Evolutionary conservation across 2,329 filamentous ascomycete genomes (phyloP), one percentile per base, ranked within the genome.

Genomic region (Colletotrichum filicis): DNA sequence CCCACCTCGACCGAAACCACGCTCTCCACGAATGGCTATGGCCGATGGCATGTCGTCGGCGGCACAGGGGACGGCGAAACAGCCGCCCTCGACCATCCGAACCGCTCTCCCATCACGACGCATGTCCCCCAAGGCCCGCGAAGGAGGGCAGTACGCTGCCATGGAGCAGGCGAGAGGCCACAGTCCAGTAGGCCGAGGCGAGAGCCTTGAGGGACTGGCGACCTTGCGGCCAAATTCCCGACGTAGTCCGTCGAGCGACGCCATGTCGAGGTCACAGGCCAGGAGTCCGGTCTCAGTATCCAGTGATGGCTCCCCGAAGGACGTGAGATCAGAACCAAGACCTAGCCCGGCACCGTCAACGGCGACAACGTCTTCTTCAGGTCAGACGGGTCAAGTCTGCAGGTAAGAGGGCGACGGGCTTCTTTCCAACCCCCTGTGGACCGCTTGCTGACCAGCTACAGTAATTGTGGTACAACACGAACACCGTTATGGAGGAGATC

Each of bases 401-500:
- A 94, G 92, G 92, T 93, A 84, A 59, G 57, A 37, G 53, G 14
- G 12, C 26, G 24, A 28, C 26, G 16, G 42, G 62, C 64, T 62
- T 22, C 46, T n/a, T 62, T 12, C 28, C 7, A 22, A 22, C 60
- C 46, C 19, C 16, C 63, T 24, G 52, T 32, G 59, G 24, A 57
- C 52, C 22, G 14, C 52, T 55, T 74, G 66, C 79, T 82, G 75
- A 83, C 68, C 22, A 55, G 22, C 68, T 61, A 42, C 74, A 99
- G 97, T 81, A 99, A 99, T 83, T 99, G 97, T 81, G 93, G 93
- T 71, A 98, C 97, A 19, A 98, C 95, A 65, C 92, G 93, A 81
- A 99, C 97, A 59, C 97, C 97, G 28, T 85, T 99, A 49, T 99
- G 97, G 97, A 91, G 97, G 80, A 91, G 97, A 79, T 98, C 96